These are phyloP conservation scores for Pistacia vera DNA, from an alignment of 345 rosid species.

Conservation along the genomic window DNA sequence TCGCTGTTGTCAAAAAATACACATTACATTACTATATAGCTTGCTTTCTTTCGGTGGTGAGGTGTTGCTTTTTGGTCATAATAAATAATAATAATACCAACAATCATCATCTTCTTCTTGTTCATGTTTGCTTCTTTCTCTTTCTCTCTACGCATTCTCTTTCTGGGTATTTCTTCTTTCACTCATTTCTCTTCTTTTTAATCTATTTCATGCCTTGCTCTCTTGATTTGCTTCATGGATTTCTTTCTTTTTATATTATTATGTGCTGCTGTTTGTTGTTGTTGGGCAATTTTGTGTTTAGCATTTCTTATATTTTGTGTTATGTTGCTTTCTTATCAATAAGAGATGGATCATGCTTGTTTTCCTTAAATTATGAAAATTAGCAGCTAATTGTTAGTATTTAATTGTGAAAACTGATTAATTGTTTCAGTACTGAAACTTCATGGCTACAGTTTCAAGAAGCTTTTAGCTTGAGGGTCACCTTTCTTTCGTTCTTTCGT, in stretches of 20 bases:
- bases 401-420: not conserved
- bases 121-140: slow-evolving; percentile 3
- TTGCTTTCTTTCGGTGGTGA: not conserved
- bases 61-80: not conserved
- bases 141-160: slow-evolving; percentile 3
- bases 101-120: too few species aligned
- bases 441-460: slow-evolving; percentile 1
- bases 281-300: not conserved
- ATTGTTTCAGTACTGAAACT: not conserved
- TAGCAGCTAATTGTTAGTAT: not conserved
- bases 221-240: slow-evolving; percentile 1
- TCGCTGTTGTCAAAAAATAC: not conserved
- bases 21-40: not conserved
- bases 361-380: not conserved
- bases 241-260: not conserved
- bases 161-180: not conserved
- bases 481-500: too few species aligned
- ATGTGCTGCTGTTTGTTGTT: not conserved
- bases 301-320: not conserved
- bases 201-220: not conserved
- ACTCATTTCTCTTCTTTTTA: not conserved
- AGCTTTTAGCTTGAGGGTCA: not conserved
- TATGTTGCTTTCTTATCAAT: not conserved
- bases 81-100: too few species aligned
- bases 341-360: slow-evolving; percentile 9